Percentiles rank a stretch among this genome's conserved stretches.
Conservation (phyloP, 768 basidiomycete genomes). For the Chalciporus piperatus region DNA sequence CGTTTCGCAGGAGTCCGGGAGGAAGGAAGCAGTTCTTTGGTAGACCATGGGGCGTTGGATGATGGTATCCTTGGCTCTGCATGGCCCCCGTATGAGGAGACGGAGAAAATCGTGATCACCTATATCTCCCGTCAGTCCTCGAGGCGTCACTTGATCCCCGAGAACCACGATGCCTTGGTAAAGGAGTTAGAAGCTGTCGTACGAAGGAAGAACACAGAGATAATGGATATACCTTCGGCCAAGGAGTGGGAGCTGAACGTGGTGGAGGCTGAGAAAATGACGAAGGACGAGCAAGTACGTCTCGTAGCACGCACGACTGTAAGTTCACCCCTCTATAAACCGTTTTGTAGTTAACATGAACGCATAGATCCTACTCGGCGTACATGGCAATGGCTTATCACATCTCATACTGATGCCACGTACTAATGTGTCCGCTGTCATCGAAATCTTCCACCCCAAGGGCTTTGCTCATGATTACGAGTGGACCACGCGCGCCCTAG, state of each 20-base stretch:
- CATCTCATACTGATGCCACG: constrained; percentile 85
- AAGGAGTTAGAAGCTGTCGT: constrained; percentile 50
- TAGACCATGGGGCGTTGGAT: constrained; percentile 1
- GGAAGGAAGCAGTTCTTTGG: constrained; percentile 32
- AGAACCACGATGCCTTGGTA: constrained; percentile 57
- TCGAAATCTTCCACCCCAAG: constrained; percentile 79
- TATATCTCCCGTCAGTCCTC: constrained; percentile 71
- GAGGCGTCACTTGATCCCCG: constrained; percentile 46
- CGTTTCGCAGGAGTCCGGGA: constrained; percentile 56
- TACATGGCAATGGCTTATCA: constrained; percentile 80
- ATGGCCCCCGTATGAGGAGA: constrained; percentile 34
- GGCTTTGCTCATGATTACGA: constrained; percentile 88
- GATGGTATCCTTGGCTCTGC: background rate
- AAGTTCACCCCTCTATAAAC: constrained; percentile 21
- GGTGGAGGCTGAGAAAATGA: constrained; percentile 60
- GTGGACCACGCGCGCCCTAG: constrained; percentile 73
- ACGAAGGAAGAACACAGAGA: constrained; percentile 31
- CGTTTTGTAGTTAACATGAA: background rate
- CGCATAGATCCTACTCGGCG: constrained; percentile 60
- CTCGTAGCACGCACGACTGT: constrained; percentile 70
- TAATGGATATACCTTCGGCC: constrained; percentile 1
- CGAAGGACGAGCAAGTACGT: constrained; percentile 73
- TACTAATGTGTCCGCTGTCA: constrained; percentile 72
- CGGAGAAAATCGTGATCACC: constrained; percentile 58
- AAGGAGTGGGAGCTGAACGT: constrained; percentile 59